These are phyloP conservation scores for Microcyclospora pomicola DNA, from an alignment of 2,329 filamentous ascomycete species.

Conservation along the genomic window DNA sequence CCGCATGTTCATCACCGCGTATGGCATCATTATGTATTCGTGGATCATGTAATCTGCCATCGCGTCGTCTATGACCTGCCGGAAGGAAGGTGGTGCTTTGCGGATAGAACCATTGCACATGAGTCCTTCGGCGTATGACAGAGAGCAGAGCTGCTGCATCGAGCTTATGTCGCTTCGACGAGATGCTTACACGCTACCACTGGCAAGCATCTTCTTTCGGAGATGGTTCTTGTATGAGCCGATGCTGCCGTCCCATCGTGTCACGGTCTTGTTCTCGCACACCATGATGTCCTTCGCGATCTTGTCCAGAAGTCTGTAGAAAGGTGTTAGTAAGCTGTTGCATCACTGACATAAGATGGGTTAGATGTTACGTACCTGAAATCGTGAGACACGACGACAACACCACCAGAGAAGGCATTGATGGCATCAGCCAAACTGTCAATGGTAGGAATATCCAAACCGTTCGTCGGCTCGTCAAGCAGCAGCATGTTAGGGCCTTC, in stretches of 20 bases:
- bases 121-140: no score
- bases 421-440: constrained; percentile 96
- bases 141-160: no score
- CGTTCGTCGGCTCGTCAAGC: constrained; percentile 97
- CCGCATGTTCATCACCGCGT: no score
- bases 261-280: constrained; percentile 94
- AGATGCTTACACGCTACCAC: no score
- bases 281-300: constrained; percentile 99
- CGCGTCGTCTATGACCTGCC: no score
- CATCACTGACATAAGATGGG: neutral
- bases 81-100: no score
- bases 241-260: constrained; percentile 76
- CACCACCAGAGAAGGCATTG: constrained; percentile 89
- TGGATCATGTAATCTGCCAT: no score
- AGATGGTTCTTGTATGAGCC: constrained; percentile 96
- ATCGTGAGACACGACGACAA: constrained; percentile 96
- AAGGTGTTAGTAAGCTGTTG: constrained; percentile 22
- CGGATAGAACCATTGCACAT: no score
- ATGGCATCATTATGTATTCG: no score
- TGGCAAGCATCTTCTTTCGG: constrained; percentile 92
- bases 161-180: no score
- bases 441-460: constrained; percentile 96
- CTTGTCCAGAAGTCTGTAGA: constrained; percentile 81
- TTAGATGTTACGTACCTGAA: constrained; percentile 60
- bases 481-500: constrained; percentile 95